Evolutionary conservation across 1,139 yeast genomes (phyloP).

Genomic region (Trichomonascaceae sp.): DNA sequence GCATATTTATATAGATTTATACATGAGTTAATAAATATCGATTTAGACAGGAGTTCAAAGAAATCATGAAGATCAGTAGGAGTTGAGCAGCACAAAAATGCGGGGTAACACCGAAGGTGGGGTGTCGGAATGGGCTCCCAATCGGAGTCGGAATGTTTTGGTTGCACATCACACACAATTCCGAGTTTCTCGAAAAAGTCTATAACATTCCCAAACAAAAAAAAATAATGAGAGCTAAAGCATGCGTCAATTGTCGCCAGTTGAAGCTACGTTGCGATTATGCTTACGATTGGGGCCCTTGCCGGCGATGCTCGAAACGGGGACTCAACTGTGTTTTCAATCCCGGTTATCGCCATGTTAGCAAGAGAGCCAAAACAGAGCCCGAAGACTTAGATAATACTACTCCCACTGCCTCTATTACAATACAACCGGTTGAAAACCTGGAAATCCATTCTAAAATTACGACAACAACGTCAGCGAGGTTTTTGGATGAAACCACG

Average conservation of each 20-base stretch:
- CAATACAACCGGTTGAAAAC: neutral
- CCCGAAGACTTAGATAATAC: neutral
- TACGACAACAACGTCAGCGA: neutral
- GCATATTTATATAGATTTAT: too few species aligned
- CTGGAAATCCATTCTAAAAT: neutral
- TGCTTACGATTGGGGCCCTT: neutral
- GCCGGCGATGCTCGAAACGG: neutral
- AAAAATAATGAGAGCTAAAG: neutral
- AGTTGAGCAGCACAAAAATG: too few species aligned
- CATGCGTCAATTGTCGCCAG: neutral
- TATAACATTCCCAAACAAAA: neutral
- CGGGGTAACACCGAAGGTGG: too few species aligned
- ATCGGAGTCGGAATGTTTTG: too few species aligned
- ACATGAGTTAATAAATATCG: too few species aligned
- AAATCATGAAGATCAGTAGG: too few species aligned
- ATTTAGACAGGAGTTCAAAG: too few species aligned
- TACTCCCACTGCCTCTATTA: neutral
- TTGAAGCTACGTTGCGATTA: neutral
- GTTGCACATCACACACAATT: neutral
- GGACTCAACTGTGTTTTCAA: neutral
- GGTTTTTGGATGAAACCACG: neutral
- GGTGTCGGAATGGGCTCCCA: too few species aligned
- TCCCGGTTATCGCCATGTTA: neutral
- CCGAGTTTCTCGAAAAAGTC: neutral
- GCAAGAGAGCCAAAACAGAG: neutral